Conservation (phyloP, 2,329 filamentous ascomycete species). For the Trichoderma guizhouense region DNA sequence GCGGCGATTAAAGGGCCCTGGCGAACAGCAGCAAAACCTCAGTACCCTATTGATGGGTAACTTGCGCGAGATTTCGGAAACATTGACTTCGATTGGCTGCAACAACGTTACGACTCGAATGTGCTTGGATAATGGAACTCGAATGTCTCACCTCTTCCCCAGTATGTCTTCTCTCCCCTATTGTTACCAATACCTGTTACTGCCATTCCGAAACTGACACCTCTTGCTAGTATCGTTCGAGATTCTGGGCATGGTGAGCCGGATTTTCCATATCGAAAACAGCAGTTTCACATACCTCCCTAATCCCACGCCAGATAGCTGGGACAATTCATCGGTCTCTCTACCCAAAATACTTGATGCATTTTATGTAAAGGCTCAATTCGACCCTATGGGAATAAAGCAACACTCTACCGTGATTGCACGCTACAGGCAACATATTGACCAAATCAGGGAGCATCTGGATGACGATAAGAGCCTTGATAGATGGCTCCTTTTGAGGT, state of each 20-base stretch:
- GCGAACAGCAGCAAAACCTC: constrained; percentile 42
- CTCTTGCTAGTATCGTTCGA: constrained; percentile 50
- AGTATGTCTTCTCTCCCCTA: constrained; percentile 31
- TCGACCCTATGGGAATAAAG: constrained; percentile 19
- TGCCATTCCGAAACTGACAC: constrained; percentile 19
- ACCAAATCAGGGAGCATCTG: constrained; percentile 24
- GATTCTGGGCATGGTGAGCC: constrained; percentile 55
- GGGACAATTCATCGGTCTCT: constrained; percentile 49
- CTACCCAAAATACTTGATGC: constrained; percentile 41
- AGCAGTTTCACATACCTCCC: constrained; percentile 53
- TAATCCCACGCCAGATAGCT: constrained; percentile 54
- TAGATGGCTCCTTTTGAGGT: constrained; percentile 36
- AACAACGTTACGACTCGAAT: constrained; percentile 49
- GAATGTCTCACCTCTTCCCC: constrained; percentile 49
- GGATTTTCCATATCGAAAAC: constrained; percentile 46
- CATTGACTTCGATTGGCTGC: constrained; percentile 52
- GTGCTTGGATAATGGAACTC: constrained; percentile 37
- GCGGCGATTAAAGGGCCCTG: constrained; percentile 37
- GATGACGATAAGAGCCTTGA: constrained; percentile 24
- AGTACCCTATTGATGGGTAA: constrained; percentile 48
- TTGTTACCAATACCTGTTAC: no score
- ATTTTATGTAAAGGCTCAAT: constrained; percentile 33
- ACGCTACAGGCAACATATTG: constrained; percentile 28
- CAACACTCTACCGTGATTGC: constrained; percentile 27
- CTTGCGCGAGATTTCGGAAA: constrained; percentile 48